Base-by-base conservation (phyloP, 2,329 filamentous ascomycete genomes). In the Myotisia sp. region DNA sequence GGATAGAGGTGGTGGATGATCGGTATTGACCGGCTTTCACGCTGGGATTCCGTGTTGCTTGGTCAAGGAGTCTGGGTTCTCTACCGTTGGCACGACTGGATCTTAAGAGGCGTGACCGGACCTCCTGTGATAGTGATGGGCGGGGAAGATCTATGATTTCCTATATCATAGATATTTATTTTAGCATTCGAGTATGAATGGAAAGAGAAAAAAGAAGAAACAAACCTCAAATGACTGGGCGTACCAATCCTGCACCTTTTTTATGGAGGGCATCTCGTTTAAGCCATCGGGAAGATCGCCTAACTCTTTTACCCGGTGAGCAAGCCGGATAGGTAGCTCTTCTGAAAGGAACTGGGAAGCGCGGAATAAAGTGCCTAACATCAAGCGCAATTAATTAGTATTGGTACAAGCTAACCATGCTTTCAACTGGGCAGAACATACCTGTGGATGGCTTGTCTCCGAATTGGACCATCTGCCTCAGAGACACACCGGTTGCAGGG, bases 401-500 rank as follows among this genome's bases (percentile, higher is more conserved):
- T 29, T 29, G 27, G 14, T 29, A n/a, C n/a, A n/a, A n/a, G n/a
- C n/a, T n/a, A n/a, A n/a, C n/a, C n/a, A n/a, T n/a, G n/a, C n/a
- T n/a, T n/a, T 9, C 8, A 21, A 10, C 17, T 28, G n/a, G 6
- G n/a, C 16, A 28, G 22, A 17, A 45, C 70, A 51, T 66, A 90
- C 83, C 84, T 49, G 77, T 82, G 10, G 86, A 94, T 34, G 87
- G 86, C 57, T 76, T 82, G 65, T 93, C 85, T 54, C 87, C 87
- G 59, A 95, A 95, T 60, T 95, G 87, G 39, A 95, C 87, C 90
- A 98, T 98, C 70, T 98, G 90, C 58, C 90, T 75, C 60, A 98
- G 70, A 56, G 86, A 94, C 50, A 92, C 82, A 51, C 90, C 90
- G 9, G 90, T 98, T 41, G 90, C 90, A 45, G 90, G 90, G 61